Percentiles rank a stretch among this genome's conserved stretches.
phyloP scores from a whole-genome alignment of 495 filamentous ascomycete genomes.

The Elaphomyces granulatus region DNA sequence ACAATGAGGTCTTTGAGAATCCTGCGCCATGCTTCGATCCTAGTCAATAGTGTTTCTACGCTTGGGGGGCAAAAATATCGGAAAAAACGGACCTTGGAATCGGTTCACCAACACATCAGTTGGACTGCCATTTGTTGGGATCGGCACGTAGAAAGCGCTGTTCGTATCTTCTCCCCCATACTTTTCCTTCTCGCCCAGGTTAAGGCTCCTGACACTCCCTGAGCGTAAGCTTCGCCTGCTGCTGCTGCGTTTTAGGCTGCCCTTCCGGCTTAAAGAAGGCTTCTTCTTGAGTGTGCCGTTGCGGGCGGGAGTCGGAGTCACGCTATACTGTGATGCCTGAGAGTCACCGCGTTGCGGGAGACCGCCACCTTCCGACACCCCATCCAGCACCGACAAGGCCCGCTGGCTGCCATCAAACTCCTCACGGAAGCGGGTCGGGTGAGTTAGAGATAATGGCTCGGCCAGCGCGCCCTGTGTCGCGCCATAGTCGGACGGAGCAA shows the following conservation, averaged over 20 bases:
- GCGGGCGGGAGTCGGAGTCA: conserved; percentile 46
- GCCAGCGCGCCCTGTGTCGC: conserved; percentile 18
- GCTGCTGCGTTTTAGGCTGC: conserved; percentile 62
- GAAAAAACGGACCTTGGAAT: conserved; percentile 59
- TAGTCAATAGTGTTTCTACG: conserved; percentile 5
- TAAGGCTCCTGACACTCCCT: conserved; percentile 65
- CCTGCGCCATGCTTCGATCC: conserved; percentile 70
- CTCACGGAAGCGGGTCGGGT: conserved; percentile 47
- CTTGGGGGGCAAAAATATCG: not conserved
- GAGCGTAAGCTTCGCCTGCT: conserved; percentile 64
- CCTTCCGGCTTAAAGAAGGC: conserved; percentile 53
- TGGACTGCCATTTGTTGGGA: conserved; percentile 74
- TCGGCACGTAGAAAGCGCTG: conserved; percentile 74
- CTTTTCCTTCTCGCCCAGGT: conserved; percentile 44
- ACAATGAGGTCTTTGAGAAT: conserved; percentile 86
- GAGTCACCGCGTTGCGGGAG: conserved; percentile 36
- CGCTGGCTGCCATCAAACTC: conserved; percentile 58
- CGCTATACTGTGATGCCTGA: conserved; percentile 35
- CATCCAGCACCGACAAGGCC: conserved; percentile 44
- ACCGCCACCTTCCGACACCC: conserved; percentile 27
- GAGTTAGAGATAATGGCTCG: conserved; percentile 29
- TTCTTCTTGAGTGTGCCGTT: conserved; percentile 79
- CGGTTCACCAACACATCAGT: conserved; percentile 81
- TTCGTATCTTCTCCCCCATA: conserved; percentile 57
- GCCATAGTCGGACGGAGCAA: conserved; percentile 15